Conservation (phyloP, 2,329 filamentous ascomycete species). For the Sclerotinia nivalis region DNA sequence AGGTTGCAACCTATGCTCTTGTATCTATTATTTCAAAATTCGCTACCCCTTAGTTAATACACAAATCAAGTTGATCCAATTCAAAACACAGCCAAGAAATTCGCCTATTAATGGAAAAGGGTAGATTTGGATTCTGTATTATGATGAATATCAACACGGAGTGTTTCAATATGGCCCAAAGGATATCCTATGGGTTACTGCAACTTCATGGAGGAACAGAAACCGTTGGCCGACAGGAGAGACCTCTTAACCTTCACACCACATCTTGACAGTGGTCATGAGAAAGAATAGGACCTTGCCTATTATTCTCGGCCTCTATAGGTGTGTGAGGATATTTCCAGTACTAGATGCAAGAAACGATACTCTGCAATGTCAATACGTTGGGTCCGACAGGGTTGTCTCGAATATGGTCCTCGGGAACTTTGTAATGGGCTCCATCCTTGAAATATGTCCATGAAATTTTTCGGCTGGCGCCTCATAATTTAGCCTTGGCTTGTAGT, state of each 20-base stretch:
- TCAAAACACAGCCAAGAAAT: background rate
- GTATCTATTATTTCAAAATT: background rate
- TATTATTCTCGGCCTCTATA: background rate
- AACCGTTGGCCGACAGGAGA: background rate
- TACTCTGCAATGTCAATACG: background rate
- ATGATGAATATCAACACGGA: background rate
- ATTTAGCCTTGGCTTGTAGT: conserved; percentile 58
- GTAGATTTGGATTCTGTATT: background rate
- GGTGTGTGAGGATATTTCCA: background rate
- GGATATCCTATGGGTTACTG: background rate
- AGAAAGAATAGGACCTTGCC: conserved; percentile 1
- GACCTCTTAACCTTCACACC: background rate
- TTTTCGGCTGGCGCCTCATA: conserved; percentile 43
- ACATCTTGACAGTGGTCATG: background rate
- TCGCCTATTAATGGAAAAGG: background rate
- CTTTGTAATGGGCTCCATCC: background rate
- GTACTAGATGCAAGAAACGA: background rate
- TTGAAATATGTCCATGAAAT: background rate
- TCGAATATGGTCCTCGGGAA: background rate
- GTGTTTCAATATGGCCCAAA: background rate
- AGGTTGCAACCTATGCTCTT: too few species aligned
- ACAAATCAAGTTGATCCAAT: background rate
- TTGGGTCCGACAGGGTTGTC: background rate
- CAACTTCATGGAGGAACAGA: background rate
- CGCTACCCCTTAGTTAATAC: background rate